Evolutionary conservation across 306 rosid genomes (phyloP), one percentile per base, ranked within the genome.

Genomic region (Cajanus cajan): DNA sequence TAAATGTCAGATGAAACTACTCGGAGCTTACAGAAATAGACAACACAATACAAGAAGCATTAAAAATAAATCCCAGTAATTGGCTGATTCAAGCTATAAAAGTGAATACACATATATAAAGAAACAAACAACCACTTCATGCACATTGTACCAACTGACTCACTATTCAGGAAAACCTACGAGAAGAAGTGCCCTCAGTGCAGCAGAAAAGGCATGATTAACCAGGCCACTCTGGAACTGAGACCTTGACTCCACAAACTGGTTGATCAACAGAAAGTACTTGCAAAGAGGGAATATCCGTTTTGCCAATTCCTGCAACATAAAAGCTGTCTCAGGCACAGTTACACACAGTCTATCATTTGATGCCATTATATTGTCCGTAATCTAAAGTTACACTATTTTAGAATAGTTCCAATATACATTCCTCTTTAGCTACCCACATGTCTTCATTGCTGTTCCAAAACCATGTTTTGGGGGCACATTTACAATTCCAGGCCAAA

Each of bases 191-290:
- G 95, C 98, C 85, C 98, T 86, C 36, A 95, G 86, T 33, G 98
- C 98, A 71, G 98, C 98, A 88, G 98, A 87, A 85, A 95, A 95
- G 58, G 98, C 98, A 67, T 95, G 98, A 87, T 92, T 95, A 70
- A 95, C 97, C 45, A 95, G 87, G 66, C 98, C 98, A 86, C 80
- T 90, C 85, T 91, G 90, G 90, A 95, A 95, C 81, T 92, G 98
- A 73, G 97, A 95, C 82, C 94, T 88, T 14, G 88, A 89, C 78
- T 95, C 98, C 80, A 91, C 96, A 89, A 91, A 95, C 51, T 83
- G 96, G 84, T 80, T 84, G 78, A 95, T 90, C 86, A 92, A 83
- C 71, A 92, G 62, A 82, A 89, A 95, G 89, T 92, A 91, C 84
- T 87, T 91, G 76, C 98, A 92, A 36, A 95, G 84, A 47, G 98